Base-by-base conservation (phyloP, 306 rosid species). In the Benincasa hispida region DNA sequence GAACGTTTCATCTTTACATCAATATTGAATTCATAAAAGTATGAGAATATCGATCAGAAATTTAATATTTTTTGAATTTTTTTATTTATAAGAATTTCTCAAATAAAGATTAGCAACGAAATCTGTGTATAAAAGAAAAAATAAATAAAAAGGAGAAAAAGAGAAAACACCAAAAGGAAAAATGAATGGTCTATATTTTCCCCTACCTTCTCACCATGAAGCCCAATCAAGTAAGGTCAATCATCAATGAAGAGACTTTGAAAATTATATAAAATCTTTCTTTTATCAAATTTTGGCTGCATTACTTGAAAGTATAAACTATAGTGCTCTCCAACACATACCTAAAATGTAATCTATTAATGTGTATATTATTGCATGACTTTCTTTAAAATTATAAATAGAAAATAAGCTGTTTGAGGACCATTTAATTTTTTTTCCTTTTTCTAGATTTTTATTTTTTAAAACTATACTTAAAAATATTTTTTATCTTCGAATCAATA, bases 241-340 rank as follows among this genome's bases (percentile, higher is more conserved):
- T 54, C 0, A 59, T 56, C 1, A 59, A 59, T 13, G 37, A 59
- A 58, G 32, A 57, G 68, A 61, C 42, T 61, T 61, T 61, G 68
- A 61, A 61, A 60, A 30, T 6, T 28, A 30, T 30, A 6, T 60
- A 59, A 24, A 5, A 28, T 17, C 5, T 61, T 30, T n/a, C n/a
- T 61, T 61, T 61, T 13, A 35, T 37, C 24, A 65, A 37, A 5
- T 21, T 19, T 41, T 39, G 34, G 10, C 5, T 37, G 50, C 17
- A 67, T 67, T 67, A 5, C 50, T 60, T 27, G 15, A 32, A 63
- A 63, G 47, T 22, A 11, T n/a, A 37, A 12, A 45, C 4, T 34
- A 12, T 68, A 68, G 55, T 68, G 74, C 74, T 68, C 55, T 68
- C 74, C 74, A 68, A 42, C 74, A 39, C 54, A 67, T 3, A 68